Base-by-base conservation (phyloP, 495 filamentous ascomycete species). In the Tetracladium setigerum region DNA sequence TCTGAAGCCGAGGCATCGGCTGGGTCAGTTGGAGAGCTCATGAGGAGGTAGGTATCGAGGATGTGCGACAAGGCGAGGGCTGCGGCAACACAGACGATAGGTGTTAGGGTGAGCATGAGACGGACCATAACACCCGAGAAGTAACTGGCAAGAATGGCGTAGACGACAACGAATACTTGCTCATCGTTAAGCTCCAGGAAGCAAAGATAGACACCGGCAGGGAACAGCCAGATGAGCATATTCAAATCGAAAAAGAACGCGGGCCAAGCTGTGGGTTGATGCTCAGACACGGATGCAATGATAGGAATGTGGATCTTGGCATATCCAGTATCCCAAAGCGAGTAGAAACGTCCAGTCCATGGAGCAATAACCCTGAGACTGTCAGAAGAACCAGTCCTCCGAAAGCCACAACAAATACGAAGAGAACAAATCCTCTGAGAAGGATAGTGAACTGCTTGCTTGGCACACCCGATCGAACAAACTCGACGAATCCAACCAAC, bases 241-340 rank as follows among this genome's bases (percentile, higher is more conserved):
- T 95, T 95, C 55, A 99, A 76, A 57, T 99, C 94, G 65, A 99
- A 99, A 71, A 97, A 99, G 78, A 96, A 99, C 30, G 94, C 89
- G 7, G 94, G 94, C 94, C 94, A 99, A n/a, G 94, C 94, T 19
- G 94, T 99, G 11, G 94, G 94, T 65, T 99, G 94, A 74, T 99
- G 94, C 65, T 99, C 94, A 7, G 94, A 99, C 22, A 99, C 94
- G 2, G 92, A 97, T 18, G 94, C 94, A 67, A 99, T 99, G 60
- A 99, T 99, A 30, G 94, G 94, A 62, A 99, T 99, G 57, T 99
- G 94, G 50, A 97, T 94, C 71, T 99, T 99, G 56, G 94, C 94
- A 62, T 99, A 99, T 55, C 87, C 88, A 9, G 94, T 99, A 67
- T 99, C 94, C 90, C 90, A 99, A 30, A 99, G 79, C 0, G 94